These are phyloP conservation scores for Penicillium paxilli DNA, from an alignment of 495 filamentous ascomycete species.

Conservation along the genomic window DNA sequence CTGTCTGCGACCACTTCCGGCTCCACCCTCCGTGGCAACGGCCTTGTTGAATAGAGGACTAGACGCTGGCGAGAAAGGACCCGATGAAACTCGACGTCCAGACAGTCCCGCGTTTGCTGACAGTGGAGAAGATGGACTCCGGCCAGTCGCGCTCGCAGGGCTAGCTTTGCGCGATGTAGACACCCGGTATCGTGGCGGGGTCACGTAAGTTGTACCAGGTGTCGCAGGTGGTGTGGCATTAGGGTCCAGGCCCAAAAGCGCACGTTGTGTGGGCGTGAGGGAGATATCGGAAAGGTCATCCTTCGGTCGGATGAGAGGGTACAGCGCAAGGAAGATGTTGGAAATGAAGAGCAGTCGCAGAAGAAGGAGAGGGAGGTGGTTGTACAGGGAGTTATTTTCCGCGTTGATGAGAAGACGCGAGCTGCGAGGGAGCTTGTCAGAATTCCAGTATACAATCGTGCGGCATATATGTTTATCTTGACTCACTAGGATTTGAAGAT, in stretches of 20 bases:
- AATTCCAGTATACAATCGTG: neutral
- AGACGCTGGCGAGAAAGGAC: slow-evolving; percentile 51
- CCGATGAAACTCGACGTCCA: slow-evolving; percentile 34
- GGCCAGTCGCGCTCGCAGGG: slow-evolving; percentile 50
- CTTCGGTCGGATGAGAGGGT: slow-evolving; percentile 65
- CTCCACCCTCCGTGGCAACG: slow-evolving; percentile 46
- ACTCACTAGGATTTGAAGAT: slow-evolving; percentile 41
- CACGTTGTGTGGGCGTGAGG: slow-evolving; percentile 84
- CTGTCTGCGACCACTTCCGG: slow-evolving; percentile 53
- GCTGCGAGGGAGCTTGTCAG: slow-evolving; percentile 14
- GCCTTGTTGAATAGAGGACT: slow-evolving; percentile 75
- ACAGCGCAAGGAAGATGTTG: slow-evolving; percentile 65
- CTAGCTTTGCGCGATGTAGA: slow-evolving; percentile 62
- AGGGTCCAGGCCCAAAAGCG: slow-evolving; percentile 78
- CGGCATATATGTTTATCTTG: neutral
- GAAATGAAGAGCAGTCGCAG: slow-evolving; percentile 59
- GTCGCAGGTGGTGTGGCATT: slow-evolving; percentile 61
- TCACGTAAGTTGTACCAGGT: slow-evolving; percentile 67
- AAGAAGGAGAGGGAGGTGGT: slow-evolving; percentile 39
- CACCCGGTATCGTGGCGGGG: slow-evolving; percentile 83
- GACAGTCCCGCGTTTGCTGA: slow-evolving; percentile 46
- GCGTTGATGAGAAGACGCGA: slow-evolving; percentile 22
- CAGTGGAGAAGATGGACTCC: slow-evolving; percentile 39
- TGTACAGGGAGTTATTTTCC: slow-evolving; percentile 23
- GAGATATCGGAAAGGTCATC: slow-evolving; percentile 88